Evolutionary conservation across 1,139 yeast species (phyloP), one percentile per base, ranked within the genome.

Genomic region (Trichomonascaceae sp.): DNA sequence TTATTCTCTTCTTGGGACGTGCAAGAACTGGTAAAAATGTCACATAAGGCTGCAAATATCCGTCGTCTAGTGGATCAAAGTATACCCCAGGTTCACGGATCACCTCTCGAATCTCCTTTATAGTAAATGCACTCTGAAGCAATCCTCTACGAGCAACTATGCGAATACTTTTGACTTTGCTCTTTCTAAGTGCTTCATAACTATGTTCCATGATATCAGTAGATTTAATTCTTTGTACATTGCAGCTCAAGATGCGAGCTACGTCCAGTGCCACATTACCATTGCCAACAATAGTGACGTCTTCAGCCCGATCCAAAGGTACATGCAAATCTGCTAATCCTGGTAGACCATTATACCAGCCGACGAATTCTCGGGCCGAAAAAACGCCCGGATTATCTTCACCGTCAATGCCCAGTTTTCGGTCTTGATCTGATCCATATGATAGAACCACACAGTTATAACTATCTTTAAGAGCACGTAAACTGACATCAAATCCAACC

Each of bases 201-300:
- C 97, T 96, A 41, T 74, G 71, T 1, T 73, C 70, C 0, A 88
- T 74, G 27, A 93, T 86, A 70, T 93, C 99, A 0, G 97, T 93
- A 0, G 73, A 63, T 8, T 73, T 60, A 57, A 83, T 80, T 1
- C 70, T 60, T 4, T 72, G 71, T 0, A 75, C 69, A 30, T 83
- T 81, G 12, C 84, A 82, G 55, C 91, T 70, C 43, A 93, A 73
- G 1, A 93, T 75, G 53, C 99, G 74, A 1, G 96, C 91, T 8
- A 93, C 83, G 67, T 93, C 99, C 57, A 93, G 72, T 0, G 99
- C 96, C n/a, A 93, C 99, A 66, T 93, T 93, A 45, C 99, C 99
- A 67, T 91, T 91, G 3, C 99, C 99, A n/a, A 93, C 79, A 47
- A 93, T 84, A 1, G 86, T 82, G 1, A 90, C 96, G 48, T 79